Evolutionary conservation across 192 early-diverging fungal species (phyloP).

Genomic region (Linnemannia schmuckeri): DNA sequence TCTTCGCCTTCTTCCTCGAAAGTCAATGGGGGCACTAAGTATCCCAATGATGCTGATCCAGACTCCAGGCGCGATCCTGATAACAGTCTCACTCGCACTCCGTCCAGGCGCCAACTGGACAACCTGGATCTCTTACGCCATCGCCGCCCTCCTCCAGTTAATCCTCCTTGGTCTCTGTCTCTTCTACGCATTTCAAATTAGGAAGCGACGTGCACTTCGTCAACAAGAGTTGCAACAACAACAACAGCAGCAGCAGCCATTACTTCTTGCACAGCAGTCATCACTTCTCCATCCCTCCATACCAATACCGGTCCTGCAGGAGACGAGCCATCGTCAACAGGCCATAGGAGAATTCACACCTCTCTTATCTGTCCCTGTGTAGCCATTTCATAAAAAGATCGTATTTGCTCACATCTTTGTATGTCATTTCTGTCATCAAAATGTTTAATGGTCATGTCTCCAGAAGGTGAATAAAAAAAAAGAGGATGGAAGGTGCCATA

Average conservation of each 20-base stretch:
- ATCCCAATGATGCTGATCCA: conserved; percentile 93
- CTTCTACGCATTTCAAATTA: conserved; percentile 46
- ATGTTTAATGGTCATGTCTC: background rate
- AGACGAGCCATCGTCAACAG: background rate
- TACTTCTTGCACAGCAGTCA: background rate
- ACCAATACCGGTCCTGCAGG: background rate
- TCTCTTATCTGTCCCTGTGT: background rate
- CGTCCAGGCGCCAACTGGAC: conserved; percentile 90
- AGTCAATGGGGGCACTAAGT: conserved; percentile 89
- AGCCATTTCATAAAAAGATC: too few species aligned
- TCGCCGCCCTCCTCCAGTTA: conserved; percentile 83
- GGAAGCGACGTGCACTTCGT: background rate
- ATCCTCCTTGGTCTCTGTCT: conserved; percentile 83
- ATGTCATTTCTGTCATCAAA: background rate
- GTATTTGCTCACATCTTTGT: too few species aligned
- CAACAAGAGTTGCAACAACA: background rate
- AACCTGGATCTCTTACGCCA: conserved; percentile 87
- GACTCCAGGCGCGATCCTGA: conserved; percentile 74
- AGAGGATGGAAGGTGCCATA: background rate
- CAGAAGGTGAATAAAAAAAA: background rate
- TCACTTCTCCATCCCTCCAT: background rate
- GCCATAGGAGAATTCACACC: background rate
- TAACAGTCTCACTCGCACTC: conserved; percentile 84
- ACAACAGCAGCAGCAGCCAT: background rate
- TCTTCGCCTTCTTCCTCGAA: background rate